Conservation (phyloP, 2,329 filamentous ascomycete species). For the Pyrenochaeta sp. region DNA sequence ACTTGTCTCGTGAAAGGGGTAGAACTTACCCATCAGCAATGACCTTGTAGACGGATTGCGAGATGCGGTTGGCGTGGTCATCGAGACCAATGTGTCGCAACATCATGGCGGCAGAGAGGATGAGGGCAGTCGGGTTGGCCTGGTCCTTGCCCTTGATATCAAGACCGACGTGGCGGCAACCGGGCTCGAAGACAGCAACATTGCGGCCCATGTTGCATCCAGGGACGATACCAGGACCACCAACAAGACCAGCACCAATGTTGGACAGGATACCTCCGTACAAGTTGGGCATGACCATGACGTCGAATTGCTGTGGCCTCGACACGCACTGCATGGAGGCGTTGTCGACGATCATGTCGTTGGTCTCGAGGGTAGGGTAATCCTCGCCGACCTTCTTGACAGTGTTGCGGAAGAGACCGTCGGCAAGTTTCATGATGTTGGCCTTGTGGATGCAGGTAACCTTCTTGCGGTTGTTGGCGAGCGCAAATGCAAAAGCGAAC, state of each 20-base stretch:
- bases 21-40: slow-evolving; percentile 85
- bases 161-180: slow-evolving; percentile 98
- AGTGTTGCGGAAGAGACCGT: slow-evolving; percentile 97
- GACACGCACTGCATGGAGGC: slow-evolving; percentile 99
- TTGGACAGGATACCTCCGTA: slow-evolving; percentile 99
- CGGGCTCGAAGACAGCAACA: slow-evolving; percentile 97
- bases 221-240: slow-evolving; percentile 94
- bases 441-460: slow-evolving; percentile 99
- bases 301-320: slow-evolving; percentile 96
- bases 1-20: background rate
- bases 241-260: slow-evolving; percentile 95
- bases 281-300: slow-evolving; percentile 99
- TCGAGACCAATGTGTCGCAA: slow-evolving; percentile 96
- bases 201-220: slow-evolving; percentile 99
- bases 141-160: slow-evolving; percentile 99
- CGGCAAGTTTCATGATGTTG: slow-evolving; percentile 99
- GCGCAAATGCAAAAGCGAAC: slow-evolving; percentile 96
- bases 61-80: slow-evolving; percentile 98
- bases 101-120: slow-evolving; percentile 96
- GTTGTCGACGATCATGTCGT: slow-evolving; percentile 99
- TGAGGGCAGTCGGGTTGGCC: slow-evolving; percentile 95
- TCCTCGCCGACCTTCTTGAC: slow-evolving; percentile 94
- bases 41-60: slow-evolving; percentile 81
- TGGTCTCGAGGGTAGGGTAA: slow-evolving; percentile 93
- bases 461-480: slow-evolving; percentile 99